A percentile compares a stretch with the other conserved stretches of the same genome.
phyloP scores from a whole-genome alignment of 306 rosid species.

The Gleditsia sinensis region DNA sequence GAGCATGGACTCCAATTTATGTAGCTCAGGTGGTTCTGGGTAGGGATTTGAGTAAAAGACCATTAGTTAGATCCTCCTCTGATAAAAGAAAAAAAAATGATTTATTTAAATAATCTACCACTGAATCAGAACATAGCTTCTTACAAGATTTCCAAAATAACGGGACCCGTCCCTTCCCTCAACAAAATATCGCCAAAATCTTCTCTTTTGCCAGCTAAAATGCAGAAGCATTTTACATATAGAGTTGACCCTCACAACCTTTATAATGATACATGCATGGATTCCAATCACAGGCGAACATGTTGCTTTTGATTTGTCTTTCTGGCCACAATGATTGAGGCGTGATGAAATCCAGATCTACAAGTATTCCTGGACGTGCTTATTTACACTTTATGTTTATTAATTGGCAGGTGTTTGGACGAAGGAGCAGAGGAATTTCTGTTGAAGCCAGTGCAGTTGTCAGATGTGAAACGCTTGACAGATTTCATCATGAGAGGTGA shows the following conservation, averaged over 20 bases:
- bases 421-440: constrained; percentile 96
- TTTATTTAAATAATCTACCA: too few species aligned
- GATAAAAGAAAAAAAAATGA: too few species aligned
- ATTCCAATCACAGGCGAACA: constrained; percentile 10
- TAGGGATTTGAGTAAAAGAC: too few species aligned
- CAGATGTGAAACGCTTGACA: constrained; percentile 81
- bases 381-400: background rate
- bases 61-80: too few species aligned
- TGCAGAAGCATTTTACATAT: constrained; percentile 13
- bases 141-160: background rate
- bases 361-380: background rate
- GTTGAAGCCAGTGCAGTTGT: constrained; percentile 82
- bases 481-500: constrained; percentile 69
- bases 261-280: constrained; percentile 24
- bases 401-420: constrained; percentile 73
- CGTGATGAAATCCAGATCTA: constrained; percentile 20
- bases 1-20: too few species aligned
- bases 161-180: background rate
- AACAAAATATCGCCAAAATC: constrained; percentile 27
- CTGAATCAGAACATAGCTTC: too few species aligned
- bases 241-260: background rate
- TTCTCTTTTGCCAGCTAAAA: background rate
- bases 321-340: constrained; percentile 36
- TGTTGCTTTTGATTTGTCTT: constrained; percentile 9
- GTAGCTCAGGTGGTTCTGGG: too few species aligned